These are phyloP conservation scores for Pseudoperonospora humuli DNA, from an alignment of 352 stramenopile genomes.

Conservation along the genomic window DNA sequence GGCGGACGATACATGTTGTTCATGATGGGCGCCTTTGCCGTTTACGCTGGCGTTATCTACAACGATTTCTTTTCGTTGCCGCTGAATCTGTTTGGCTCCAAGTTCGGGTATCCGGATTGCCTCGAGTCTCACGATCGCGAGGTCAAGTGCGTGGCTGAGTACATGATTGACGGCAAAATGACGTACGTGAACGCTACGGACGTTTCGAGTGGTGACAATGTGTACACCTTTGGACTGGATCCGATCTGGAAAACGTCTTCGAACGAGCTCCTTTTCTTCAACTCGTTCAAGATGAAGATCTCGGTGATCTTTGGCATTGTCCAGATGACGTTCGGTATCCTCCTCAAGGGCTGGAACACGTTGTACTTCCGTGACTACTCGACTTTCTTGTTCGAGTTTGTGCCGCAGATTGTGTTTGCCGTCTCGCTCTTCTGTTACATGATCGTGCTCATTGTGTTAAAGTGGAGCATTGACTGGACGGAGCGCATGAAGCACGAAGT, in stretches of 20 bases:
- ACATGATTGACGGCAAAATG: slow-evolving; percentile 61
- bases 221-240: slow-evolving; percentile 97
- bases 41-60: slow-evolving; percentile 98
- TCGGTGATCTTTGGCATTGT: slow-evolving; percentile 97
- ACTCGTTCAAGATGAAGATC: slow-evolving; percentile 99
- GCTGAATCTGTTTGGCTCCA: slow-evolving; percentile 95
- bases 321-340: slow-evolving; percentile 98
- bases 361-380: slow-evolving; percentile 94
- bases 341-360: slow-evolving; percentile 94
- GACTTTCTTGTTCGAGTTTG: slow-evolving; percentile 96
- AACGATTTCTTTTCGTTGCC: slow-evolving; percentile 99
- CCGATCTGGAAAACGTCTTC: slow-evolving; percentile 96
- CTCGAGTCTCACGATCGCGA: slow-evolving; percentile 47
- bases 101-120: slow-evolving; percentile 87
- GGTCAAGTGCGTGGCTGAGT: slow-evolving; percentile 59
- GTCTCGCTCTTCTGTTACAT: slow-evolving; percentile 99
- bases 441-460: slow-evolving; percentile 98
- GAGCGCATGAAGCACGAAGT: slow-evolving; percentile 87
- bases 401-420: slow-evolving; percentile 96
- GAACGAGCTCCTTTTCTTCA: slow-evolving; percentile 99
- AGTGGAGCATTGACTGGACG: slow-evolving; percentile 99
- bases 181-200: slow-evolving; percentile 77
- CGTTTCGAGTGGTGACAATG: slow-evolving; percentile 68
- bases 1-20: slow-evolving; percentile 96
- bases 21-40: slow-evolving; percentile 97